Evolutionary conservation across 345 rosid species (phyloP).

Genomic region (Hibiscus tridactylites): DNA sequence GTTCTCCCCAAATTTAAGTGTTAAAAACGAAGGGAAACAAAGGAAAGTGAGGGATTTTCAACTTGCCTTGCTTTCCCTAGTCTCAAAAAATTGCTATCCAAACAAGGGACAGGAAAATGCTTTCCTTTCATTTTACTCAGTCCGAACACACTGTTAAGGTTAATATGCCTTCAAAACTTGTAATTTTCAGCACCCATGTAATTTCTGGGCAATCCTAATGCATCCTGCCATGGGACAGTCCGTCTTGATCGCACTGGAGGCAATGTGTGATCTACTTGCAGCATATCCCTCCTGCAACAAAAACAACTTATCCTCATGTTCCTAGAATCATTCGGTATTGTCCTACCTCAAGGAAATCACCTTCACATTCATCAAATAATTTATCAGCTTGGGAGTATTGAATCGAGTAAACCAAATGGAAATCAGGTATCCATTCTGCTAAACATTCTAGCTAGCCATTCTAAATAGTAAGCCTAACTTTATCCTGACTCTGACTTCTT

Average conservation of each 20-base stretch:
- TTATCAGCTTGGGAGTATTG: not conserved
- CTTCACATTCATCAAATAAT: not conserved
- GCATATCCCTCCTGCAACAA: conserved; percentile 66
- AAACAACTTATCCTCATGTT: not conserved
- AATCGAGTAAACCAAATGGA: not conserved
- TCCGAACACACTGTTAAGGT: not conserved
- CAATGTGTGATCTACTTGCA: conserved; percentile 70
- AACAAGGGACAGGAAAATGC: too few species aligned
- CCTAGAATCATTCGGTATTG: not conserved
- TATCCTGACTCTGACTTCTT: not conserved
- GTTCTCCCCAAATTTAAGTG: too few species aligned
- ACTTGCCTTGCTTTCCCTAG: too few species aligned
- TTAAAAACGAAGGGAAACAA: too few species aligned
- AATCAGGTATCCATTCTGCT: not conserved
- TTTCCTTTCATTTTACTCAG: too few species aligned
- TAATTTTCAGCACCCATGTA: not conserved
- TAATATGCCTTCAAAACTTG: not conserved
- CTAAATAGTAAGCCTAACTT: not conserved
- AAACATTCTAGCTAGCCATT: not conserved
- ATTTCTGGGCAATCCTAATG: conserved; percentile 1
- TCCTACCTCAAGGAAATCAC: not conserved
- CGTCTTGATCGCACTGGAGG: conserved; percentile 47
- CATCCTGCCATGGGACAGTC: conserved; percentile 2
- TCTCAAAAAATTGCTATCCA: too few species aligned
- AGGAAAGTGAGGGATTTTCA: too few species aligned